Evolutionary conservation across 805 yeast species (phyloP).

Genomic region (Lipomyces sp.): DNA sequence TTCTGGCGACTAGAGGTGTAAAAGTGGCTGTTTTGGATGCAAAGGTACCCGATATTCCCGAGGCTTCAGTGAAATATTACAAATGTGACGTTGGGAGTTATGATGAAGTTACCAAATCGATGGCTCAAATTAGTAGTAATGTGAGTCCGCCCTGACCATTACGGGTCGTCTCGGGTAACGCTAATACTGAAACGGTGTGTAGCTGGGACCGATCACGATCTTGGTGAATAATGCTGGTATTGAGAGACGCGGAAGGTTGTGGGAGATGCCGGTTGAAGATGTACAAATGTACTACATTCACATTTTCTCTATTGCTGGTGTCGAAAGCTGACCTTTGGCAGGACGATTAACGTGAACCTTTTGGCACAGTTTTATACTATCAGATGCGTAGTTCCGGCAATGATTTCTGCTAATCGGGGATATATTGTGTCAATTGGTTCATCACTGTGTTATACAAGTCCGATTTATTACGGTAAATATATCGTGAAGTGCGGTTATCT

Average conservation of each 20-base stretch:
- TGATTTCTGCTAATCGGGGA: constrained; percentile 67
- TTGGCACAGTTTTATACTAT: constrained; percentile 71
- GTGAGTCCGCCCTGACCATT: constrained; percentile 12
- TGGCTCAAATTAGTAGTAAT: constrained; percentile 49
- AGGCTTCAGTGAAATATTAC: constrained; percentile 57
- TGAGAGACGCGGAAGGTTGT: constrained; percentile 57
- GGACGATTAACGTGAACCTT: constrained; percentile 68
- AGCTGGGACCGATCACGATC: constrained; percentile 65
- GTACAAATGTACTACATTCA: constrained; percentile 51
- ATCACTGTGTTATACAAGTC: constrained; percentile 81
- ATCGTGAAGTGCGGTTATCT: not conserved
- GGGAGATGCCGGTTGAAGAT: constrained; percentile 60
- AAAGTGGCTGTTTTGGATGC: constrained; percentile 73
- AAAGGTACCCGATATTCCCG: constrained; percentile 42
- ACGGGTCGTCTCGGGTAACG: not conserved
- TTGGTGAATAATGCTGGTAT: constrained; percentile 88
- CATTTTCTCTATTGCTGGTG: not conserved
- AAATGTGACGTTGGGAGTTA: constrained; percentile 71
- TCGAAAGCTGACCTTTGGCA: not conserved
- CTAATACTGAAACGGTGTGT: not conserved
- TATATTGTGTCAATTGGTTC: constrained; percentile 82
- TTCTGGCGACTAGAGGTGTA: constrained; percentile 51
- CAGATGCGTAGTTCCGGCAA: constrained; percentile 72
- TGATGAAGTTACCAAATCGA: constrained; percentile 51
- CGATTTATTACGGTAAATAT: constrained; percentile 62